phyloP scores from a whole-genome alignment of 306 rosid species.

The Myrica gale region DNA sequence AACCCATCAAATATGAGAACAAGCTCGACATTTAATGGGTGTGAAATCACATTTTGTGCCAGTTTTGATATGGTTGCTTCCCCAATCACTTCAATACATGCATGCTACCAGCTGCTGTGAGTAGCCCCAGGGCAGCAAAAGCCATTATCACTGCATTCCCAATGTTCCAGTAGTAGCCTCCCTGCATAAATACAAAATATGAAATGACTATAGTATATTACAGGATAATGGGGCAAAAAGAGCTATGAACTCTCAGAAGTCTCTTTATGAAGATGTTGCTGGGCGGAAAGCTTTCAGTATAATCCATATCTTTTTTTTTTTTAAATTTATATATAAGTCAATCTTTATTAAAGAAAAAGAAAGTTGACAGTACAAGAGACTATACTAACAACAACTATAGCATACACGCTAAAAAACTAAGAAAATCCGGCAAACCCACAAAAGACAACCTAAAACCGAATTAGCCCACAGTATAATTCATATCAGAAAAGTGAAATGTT shows the following conservation, averaged over 20 bases:
- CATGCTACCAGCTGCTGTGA: constrained; percentile 75
- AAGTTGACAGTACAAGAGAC: no score
- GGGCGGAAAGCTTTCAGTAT: neutral
- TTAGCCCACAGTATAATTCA: neutral
- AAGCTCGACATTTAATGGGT: constrained; percentile 1
- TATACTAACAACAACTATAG: no score
- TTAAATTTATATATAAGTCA: no score
- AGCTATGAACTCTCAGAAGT: neutral
- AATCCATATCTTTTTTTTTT: neutral
- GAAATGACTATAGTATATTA: constrained; percentile 12
- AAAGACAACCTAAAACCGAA: no score
- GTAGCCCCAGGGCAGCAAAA: constrained; percentile 61
- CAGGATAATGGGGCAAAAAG: neutral
- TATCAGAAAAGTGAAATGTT: no score
- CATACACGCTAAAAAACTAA: no score
- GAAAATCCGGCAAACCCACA: no score
- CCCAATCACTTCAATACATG: constrained; percentile 75
- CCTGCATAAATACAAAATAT: constrained; percentile 40
- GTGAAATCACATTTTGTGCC: constrained; percentile 58
- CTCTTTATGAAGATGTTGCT: neutral
- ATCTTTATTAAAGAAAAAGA: no score
- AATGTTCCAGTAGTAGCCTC: constrained; percentile 60
- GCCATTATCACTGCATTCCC: constrained; percentile 64
- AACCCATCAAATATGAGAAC: neutral
- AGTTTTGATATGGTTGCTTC: constrained; percentile 82